phyloP scores from a whole-genome alignment of 2,329 filamentous ascomycete genomes.

The Torrubiella hemipterigena region DNA sequence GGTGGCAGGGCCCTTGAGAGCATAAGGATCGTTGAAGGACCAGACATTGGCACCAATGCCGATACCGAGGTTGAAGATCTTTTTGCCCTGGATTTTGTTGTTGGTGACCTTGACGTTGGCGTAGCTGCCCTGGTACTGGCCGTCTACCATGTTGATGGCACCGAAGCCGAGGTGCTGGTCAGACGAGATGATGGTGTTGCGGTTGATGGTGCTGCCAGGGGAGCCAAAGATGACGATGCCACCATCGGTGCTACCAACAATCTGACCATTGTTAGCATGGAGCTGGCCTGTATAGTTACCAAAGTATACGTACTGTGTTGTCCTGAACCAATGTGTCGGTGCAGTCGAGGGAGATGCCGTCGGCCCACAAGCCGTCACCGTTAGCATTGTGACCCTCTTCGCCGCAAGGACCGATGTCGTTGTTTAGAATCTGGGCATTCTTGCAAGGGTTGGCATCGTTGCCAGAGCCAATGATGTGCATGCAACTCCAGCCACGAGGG shows the following conservation, averaged over 20 bases:
- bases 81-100: slow-evolving; percentile 11
- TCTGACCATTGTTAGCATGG: slow-evolving; percentile 4
- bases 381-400: slow-evolving; percentile 10
- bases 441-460: slow-evolving; percentile 10
- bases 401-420: slow-evolving; percentile 14
- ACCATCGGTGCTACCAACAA: slow-evolving; percentile 12
- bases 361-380: slow-evolving; percentile 12
- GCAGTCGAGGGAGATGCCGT: slow-evolving; percentile 14
- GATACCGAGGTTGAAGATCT: slow-evolving; percentile 13
- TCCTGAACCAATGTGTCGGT: slow-evolving; percentile 10
- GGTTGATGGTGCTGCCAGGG: slow-evolving; percentile 10
- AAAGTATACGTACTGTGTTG: slow-evolving; percentile 10
- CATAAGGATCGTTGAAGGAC: slow-evolving; percentile 10
- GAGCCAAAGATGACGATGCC: slow-evolving; percentile 15
- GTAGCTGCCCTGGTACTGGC: slow-evolving; percentile 11
- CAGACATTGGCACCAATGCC: slow-evolving; percentile 13
- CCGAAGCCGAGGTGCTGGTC: slow-evolving; percentile 12
- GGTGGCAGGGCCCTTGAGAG: slow-evolving; percentile 9
- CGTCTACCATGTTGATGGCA: slow-evolving; percentile 15
- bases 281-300: neutral
- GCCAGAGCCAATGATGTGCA: slow-evolving; percentile 14
- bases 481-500: slow-evolving; percentile 14
- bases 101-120: slow-evolving; percentile 11
- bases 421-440: slow-evolving; percentile 11
- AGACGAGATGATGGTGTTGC: slow-evolving; percentile 13